Base-by-base conservation (phyloP, 768 basidiomycete genomes). In the Macrocybe gigantea region DNA sequence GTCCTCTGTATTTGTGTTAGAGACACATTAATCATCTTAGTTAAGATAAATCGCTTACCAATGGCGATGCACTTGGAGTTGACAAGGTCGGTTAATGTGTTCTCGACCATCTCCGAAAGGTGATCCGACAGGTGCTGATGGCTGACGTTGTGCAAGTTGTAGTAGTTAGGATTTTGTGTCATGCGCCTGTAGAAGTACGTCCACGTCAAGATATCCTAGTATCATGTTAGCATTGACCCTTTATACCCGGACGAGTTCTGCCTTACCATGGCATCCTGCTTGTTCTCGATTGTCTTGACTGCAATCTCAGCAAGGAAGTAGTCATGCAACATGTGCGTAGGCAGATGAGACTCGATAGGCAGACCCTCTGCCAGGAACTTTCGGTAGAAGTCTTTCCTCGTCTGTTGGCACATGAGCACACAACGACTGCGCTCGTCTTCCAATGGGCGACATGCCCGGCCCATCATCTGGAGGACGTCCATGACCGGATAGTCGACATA, bases 381-480 rank as follows among this genome's bases (percentile, higher is more conserved):
- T 71, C 93, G 95, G 78, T 94, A 98, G 67, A 98, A 99, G 63
- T 98, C 95, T 66, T 98, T 99, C 33, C 94, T 79, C 0, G 92
- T 95, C 65, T 95, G 91, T 58, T 98, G 95, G 59, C 91, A 93
- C 93, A 99, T 97, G 34, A 97, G 71, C 2, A 99, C 87, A 58
- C 95, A 98, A 10, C 93, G 87, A 56, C 91, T 93, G 49, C 86
- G 83, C 2, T 87, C 83, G 56, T 98, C 96, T 56, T 92, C 82
- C 36, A 69, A 64, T 6, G 96, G 95, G 11, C 94, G 85, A 63
- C 94, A 97, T 0, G 96, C 96, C n/a, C 85, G 81, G 38, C 95
- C 96, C 85, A 98, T 95, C 95, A 99, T 98, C 62, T 98, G 96
- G 1, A 98, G 78, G 5, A 99, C 89, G 57, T 98, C 95, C 79